Percentiles rank a stretch among this genome's conserved stretches.
These are phyloP conservation scores for Akanthomyces uredinophilus DNA, from an alignment of 2,329 filamentous ascomycete genomes.

Conservation along the genomic window DNA sequence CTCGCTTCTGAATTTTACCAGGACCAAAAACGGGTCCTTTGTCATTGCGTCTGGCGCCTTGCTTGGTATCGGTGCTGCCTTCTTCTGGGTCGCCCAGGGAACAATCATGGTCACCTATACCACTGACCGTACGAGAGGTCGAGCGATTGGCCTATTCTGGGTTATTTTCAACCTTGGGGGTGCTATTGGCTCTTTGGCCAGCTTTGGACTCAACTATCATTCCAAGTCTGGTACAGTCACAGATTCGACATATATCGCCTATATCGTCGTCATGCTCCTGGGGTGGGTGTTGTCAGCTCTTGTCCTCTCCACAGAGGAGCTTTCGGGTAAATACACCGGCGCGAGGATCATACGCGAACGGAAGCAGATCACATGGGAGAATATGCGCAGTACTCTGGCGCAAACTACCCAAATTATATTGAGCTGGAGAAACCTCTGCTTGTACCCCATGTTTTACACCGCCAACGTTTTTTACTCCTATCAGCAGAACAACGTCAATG, in stretches of 20 bases:
- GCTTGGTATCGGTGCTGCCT: neutral
- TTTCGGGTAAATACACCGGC: neutral
- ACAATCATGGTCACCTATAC: constrained; percentile 3
- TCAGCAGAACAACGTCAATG: constrained; percentile 75
- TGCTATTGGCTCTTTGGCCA: constrained; percentile 38
- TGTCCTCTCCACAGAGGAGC: neutral
- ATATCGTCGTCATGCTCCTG: constrained; percentile 65
- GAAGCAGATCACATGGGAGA: neutral
- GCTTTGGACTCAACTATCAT: constrained; percentile 19
- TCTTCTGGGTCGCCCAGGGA: constrained; percentile 9
- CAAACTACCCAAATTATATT: constrained; percentile 58
- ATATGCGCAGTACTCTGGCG: constrained; percentile 51
- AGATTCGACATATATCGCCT: constrained; percentile 73
- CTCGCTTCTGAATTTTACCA: neutral
- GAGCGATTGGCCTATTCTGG: constrained; percentile 40
- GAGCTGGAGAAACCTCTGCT: constrained; percentile 65
- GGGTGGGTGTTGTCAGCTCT: constrained; percentile 42
- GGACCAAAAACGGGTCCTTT: neutral
- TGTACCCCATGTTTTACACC: constrained; percentile 78
- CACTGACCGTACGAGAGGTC: constrained; percentile 29
- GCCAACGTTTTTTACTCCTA: constrained; percentile 73
- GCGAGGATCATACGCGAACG: neutral
- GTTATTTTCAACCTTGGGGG: constrained; percentile 43
- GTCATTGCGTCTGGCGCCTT: neutral
- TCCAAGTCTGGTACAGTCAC: constrained; percentile 37